These are phyloP conservation scores for Xylaria longipes DNA, from an alignment of 495 filamentous ascomycete genomes.

Conservation along the genomic window DNA sequence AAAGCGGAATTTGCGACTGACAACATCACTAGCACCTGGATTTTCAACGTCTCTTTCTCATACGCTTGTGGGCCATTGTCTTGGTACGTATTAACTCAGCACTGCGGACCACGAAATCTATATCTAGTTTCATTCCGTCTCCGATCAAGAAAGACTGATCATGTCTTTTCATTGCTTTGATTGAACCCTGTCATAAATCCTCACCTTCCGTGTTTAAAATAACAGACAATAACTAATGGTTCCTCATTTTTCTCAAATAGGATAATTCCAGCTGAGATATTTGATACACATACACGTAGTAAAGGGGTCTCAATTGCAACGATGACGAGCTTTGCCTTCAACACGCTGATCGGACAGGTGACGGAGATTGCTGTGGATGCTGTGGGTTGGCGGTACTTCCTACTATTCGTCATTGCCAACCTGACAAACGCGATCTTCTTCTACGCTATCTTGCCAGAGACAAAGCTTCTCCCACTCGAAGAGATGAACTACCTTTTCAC, in stretches of 20 bases:
- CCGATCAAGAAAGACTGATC: not conserved
- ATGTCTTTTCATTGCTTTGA: not conserved
- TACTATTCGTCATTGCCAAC: constrained; percentile 64
- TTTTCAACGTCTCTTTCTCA: constrained; percentile 74
- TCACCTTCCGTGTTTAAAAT: not conserved
- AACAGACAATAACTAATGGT: constrained; percentile 13
- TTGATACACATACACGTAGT: constrained; percentile 70
- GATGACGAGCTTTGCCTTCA: constrained; percentile 71
- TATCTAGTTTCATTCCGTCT: not conserved
- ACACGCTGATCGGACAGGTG: constrained; percentile 77
- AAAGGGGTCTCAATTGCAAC: constrained; percentile 72
- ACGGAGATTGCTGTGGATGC: constrained; percentile 64
- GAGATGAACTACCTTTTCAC: constrained; percentile 76
- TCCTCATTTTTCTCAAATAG: constrained; percentile 35
- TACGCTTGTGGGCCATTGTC: constrained; percentile 67
- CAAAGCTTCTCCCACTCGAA: constrained; percentile 67
- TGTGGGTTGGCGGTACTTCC: constrained; percentile 61
- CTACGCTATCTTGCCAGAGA: constrained; percentile 69
- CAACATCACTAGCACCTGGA: constrained; percentile 58
- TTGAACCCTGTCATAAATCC: not conserved
- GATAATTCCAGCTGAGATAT: constrained; percentile 76
- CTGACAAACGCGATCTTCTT: constrained; percentile 69
- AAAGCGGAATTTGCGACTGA: constrained; percentile 17
- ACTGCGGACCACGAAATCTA: not conserved
- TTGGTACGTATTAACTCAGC: constrained; percentile 23